Percentiles rank a stretch among this genome's conserved stretches.
These are phyloP conservation scores for Monilinia vaccinii-corymbosi DNA, from an alignment of 2,329 filamentous ascomycete species.

Conservation along the genomic window DNA sequence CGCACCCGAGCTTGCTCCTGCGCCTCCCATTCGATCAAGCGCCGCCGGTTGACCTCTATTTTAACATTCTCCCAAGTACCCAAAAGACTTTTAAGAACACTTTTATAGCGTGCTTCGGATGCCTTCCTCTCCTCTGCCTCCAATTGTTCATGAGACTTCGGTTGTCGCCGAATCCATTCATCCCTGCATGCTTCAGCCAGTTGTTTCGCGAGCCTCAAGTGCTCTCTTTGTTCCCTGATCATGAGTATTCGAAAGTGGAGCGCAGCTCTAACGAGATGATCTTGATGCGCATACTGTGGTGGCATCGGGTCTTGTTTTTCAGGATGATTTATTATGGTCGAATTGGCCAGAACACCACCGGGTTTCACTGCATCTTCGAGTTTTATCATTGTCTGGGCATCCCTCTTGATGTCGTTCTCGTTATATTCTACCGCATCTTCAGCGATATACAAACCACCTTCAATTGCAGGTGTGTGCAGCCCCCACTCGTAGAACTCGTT, in stretches of 20 bases:
- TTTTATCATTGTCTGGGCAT: conserved; percentile 59
- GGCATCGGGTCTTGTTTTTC: conserved; percentile 64
- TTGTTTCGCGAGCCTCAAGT: conserved; percentile 68
- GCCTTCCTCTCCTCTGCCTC: conserved; percentile 66
- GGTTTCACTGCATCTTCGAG: conserved; percentile 65
- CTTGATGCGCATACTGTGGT: conserved; percentile 76
- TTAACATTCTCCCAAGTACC: conserved; percentile 58
- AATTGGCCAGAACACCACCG: conserved; percentile 65
- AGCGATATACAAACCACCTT: conserved; percentile 44
- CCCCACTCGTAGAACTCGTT: conserved; percentile 48
- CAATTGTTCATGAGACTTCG: conserved; percentile 71
- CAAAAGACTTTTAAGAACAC: conserved; percentile 50
- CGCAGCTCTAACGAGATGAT: conserved; percentile 75
- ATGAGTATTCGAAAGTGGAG: conserved; percentile 74
- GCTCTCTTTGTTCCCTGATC: conserved; percentile 66
- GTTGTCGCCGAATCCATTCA: conserved; percentile 64
- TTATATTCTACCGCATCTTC: conserved; percentile 51
- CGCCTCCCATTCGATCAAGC: conserved; percentile 54
- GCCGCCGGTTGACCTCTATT: conserved; percentile 49
- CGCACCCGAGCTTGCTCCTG: conserved; percentile 55
- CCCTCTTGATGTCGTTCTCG: conserved; percentile 52
- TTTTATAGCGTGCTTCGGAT: conserved; percentile 60
- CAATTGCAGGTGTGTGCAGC: conserved; percentile 43
- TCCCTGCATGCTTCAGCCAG: conserved; percentile 71
- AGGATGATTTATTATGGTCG: conserved; percentile 60